A percentile compares a stretch with the other conserved stretches of the same genome.
These are phyloP conservation scores for Microthyrium microscopicum DNA, from an alignment of 2,329 filamentous ascomycete genomes.

Conservation along the genomic window DNA sequence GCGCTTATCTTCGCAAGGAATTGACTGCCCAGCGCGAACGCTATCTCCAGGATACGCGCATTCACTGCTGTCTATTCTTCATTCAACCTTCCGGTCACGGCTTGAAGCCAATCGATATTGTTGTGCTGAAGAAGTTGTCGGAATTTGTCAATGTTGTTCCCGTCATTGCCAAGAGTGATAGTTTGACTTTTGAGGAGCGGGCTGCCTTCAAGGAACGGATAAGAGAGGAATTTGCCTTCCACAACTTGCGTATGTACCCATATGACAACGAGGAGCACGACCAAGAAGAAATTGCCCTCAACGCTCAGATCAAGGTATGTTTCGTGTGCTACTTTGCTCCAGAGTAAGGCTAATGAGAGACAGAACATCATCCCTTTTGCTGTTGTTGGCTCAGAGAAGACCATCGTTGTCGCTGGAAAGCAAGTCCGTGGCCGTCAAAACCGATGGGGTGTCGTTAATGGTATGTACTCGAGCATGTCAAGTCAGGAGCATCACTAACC, in stretches of 20 bases:
- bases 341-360: constrained; percentile 12
- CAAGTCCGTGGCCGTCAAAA: constrained; percentile 96
- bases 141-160: constrained; percentile 99
- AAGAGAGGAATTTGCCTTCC: constrained; percentile 99
- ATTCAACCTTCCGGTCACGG: constrained; percentile 97
- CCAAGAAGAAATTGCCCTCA: constrained; percentile 84
- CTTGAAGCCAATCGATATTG: constrained; percentile 97
- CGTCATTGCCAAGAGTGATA: constrained; percentile 96
- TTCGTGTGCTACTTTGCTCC: neutral
- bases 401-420: constrained; percentile 92
- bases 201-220: constrained; percentile 92
- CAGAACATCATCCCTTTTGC: constrained; percentile 92
- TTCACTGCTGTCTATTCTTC: constrained; percentile 99
- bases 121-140: constrained; percentile 97
- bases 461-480: constrained; percentile 11
- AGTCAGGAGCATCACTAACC: neutral
- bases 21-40: constrained; percentile 97
- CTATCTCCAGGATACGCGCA: constrained; percentile 97
- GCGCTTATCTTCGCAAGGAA: constrained; percentile 96
- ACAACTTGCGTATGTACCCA: constrained; percentile 99
- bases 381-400: constrained; percentile 95
- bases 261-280: constrained; percentile 99
- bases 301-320: constrained; percentile 86
- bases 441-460: constrained; percentile 96
- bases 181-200: constrained; percentile 87